These are phyloP conservation scores for Chaetomium globosum DNA, from an alignment of 2,329 filamentous ascomycete species.

Conservation along the genomic window DNA sequence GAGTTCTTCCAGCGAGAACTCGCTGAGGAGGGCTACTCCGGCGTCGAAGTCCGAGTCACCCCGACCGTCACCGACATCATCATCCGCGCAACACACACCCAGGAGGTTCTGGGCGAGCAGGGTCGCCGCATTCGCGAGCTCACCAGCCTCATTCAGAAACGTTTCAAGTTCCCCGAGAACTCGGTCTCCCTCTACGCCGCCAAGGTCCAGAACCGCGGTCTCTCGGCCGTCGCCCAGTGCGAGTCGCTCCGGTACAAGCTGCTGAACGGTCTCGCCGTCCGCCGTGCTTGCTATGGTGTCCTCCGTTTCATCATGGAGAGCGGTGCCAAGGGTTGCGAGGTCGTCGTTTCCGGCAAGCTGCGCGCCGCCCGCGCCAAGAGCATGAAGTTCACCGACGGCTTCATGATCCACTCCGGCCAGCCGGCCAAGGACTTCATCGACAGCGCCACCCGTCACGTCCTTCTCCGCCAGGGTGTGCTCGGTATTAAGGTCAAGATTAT, in stretches of 20 bases:
- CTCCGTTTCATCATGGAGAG: conserved; percentile 99
- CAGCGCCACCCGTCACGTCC: conserved; percentile 96
- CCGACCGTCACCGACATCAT: conserved; percentile 99
- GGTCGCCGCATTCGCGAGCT: conserved; percentile 99
- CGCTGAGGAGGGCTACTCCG: conserved; percentile 99
- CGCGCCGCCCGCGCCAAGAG: conserved; percentile 98
- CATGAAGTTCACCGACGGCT: conserved; percentile 99
- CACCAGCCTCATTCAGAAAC: conserved; percentile 99
- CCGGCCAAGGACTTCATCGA: conserved; percentile 99
- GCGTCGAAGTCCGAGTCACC: conserved; percentile 99
- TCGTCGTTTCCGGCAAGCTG: conserved; percentile 98
- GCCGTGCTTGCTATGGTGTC: conserved; percentile 99
- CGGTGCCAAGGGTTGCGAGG: conserved; percentile 99
- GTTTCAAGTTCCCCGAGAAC: conserved; percentile 99
- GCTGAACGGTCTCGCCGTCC: conserved; percentile 97
- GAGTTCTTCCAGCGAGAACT: conserved; percentile 99
- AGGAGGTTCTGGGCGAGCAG: conserved; percentile 99
- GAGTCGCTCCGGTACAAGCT: conserved; percentile 99
- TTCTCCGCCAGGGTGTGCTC: conserved; percentile 98
- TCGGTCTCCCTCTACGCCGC: conserved; percentile 99
- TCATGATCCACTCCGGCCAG: conserved; percentile 99
- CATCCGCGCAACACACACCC: conserved; percentile 99
- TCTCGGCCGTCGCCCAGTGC: conserved; percentile 99
- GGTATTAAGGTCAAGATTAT: conserved; percentile 99
- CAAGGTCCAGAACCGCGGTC: conserved; percentile 99